phyloP scores from a whole-genome alignment of 2,329 filamentous ascomycete genomes.

The Hymenoscyphus fraxineus region DNA sequence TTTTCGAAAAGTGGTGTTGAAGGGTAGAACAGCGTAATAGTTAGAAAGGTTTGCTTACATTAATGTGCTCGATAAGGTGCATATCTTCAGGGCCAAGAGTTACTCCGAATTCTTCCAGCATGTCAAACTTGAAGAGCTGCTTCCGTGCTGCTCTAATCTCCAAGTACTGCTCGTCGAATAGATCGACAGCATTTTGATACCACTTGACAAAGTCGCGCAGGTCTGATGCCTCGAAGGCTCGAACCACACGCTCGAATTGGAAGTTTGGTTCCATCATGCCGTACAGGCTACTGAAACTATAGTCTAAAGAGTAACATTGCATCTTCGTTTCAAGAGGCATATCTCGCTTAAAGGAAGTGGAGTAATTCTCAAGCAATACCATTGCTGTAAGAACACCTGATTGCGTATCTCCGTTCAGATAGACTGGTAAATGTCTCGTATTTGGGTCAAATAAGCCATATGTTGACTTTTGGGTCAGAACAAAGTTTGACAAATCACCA shows the following conservation, averaged over 20 bases:
- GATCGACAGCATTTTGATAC: neutral
- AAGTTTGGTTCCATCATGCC: neutral
- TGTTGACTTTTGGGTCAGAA: neutral
- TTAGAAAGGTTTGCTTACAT: neutral
- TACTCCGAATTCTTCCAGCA: neutral
- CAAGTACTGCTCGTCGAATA: neutral
- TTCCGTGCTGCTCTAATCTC: constrained; percentile 4
- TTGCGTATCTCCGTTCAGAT: neutral
- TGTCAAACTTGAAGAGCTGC: constrained; percentile 1
- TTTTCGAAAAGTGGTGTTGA: no score
- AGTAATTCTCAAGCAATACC: constrained; percentile 8
- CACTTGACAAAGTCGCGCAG: neutral
- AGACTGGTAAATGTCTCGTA: neutral
- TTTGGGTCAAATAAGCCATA: neutral
- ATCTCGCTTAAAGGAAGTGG: neutral
- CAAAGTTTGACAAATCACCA: neutral
- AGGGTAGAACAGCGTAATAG: no score
- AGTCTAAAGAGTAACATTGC: neutral
- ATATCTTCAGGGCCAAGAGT: neutral
- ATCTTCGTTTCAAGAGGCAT: neutral
- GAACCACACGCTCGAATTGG: neutral
- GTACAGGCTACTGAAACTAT: neutral
- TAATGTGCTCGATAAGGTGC: neutral
- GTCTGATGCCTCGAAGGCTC: neutral
- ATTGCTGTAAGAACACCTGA: neutral